phyloP scores from a whole-genome alignment of 1,284 basidiomycete species.

The Vanrija pseudolonga region DNA sequence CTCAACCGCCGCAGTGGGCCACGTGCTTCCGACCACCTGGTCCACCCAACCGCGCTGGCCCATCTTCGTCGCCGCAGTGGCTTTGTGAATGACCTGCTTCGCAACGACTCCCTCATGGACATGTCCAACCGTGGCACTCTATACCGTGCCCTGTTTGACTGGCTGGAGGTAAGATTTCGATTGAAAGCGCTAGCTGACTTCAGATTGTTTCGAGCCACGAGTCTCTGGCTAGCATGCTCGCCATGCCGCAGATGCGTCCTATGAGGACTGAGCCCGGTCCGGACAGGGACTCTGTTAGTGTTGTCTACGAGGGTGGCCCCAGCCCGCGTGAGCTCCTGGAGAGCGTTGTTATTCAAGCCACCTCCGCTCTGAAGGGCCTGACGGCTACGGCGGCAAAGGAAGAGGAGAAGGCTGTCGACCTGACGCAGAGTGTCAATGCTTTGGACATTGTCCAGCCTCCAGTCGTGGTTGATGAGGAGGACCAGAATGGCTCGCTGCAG shows the following conservation, averaged over 20 bases:
- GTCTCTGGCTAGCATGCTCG: constrained; percentile 86
- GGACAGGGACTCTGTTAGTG: constrained; percentile 27
- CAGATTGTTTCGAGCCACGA: constrained; percentile 86
- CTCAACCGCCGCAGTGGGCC: constrained; percentile 66
- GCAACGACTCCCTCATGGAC: constrained; percentile 85
- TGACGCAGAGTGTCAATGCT: neutral
- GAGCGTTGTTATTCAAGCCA: constrained; percentile 80
- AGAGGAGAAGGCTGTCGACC: neutral
- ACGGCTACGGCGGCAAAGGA: constrained; percentile 52
- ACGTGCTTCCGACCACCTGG: constrained; percentile 76
- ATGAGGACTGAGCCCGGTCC: constrained; percentile 9
- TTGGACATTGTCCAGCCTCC: neutral
- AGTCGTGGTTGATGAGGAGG: constrained; percentile 25
- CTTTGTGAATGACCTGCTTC: constrained; percentile 72
- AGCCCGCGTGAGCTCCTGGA: constrained; percentile 85
- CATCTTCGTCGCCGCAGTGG: constrained; percentile 85
- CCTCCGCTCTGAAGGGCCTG: constrained; percentile 77
- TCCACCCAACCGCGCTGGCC: constrained; percentile 80
- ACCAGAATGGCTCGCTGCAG: constrained; percentile 48
- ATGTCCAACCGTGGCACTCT: constrained; percentile 81
- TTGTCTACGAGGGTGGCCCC: constrained; percentile 81
- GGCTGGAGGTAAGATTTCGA: constrained; percentile 68
- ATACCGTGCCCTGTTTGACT: constrained; percentile 83
- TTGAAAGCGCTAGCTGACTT: neutral
- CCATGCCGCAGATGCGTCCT: constrained; percentile 84